Conservation (phyloP, 202 grass and related monocot species). For the Digitaria exilis region DNA sequence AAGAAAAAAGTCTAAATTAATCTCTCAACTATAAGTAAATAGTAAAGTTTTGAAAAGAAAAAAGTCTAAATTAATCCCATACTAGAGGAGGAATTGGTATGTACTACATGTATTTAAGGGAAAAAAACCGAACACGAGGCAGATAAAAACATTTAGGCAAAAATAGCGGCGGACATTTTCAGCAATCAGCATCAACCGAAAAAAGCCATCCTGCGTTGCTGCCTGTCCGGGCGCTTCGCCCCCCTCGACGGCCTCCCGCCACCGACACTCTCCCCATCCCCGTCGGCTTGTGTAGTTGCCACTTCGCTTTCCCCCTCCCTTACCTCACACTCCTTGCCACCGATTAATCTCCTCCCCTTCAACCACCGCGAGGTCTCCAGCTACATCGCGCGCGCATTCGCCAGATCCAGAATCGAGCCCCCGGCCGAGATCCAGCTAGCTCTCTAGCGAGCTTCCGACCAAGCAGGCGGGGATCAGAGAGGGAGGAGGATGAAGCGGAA, state of each 20-base stretch:
- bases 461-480: not conserved
- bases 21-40: too few species aligned
- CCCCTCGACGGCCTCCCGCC: constrained; percentile 41
- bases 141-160: not conserved
- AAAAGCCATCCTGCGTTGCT: not conserved
- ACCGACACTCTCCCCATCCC: constrained; percentile 43
- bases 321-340: constrained; percentile 28
- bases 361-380: constrained; percentile 34
- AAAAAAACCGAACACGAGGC: not conserved
- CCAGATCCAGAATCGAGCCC: constrained; percentile 35
- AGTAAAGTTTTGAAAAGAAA: too few species aligned
- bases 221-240: constrained; percentile 2
- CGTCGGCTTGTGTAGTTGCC: constrained; percentile 24
- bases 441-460: not conserved
- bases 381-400: constrained; percentile 29
- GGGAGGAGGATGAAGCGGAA: constrained; percentile 41
- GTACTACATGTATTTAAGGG: too few species aligned
- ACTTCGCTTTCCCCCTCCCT: constrained; percentile 42
- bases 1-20: too few species aligned
- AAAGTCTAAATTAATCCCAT: too few species aligned
- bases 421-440: constrained; percentile 14
- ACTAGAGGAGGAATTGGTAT: too few species aligned
- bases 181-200: not conserved
- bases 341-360: constrained; percentile 32
- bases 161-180: not conserved